Percentiles rank a stretch among this genome's conserved stretches.
Evolutionary conservation across 768 basidiomycete genomes (phyloP).

Genomic region (Suillus subalutaceus): DNA sequence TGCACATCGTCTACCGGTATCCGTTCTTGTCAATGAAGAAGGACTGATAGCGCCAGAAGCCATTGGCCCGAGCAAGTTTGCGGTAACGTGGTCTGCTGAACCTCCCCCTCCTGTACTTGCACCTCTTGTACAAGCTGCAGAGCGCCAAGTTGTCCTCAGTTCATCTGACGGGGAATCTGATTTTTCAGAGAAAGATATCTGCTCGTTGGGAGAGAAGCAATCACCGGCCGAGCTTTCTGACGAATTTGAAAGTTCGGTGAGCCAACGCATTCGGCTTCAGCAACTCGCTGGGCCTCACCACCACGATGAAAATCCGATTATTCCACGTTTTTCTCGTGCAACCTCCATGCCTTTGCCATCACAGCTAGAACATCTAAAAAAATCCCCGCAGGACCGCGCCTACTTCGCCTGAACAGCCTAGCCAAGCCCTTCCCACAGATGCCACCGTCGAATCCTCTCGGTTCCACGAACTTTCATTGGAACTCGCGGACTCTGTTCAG

Average conservation of each 20-base stretch:
- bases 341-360: constrained; percentile 81
- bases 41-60: constrained; percentile 49
- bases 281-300: constrained; percentile 20
- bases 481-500: constrained; percentile 90
- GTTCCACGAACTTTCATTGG: constrained; percentile 74
- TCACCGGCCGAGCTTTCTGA: constrained; percentile 37
- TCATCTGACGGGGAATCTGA: constrained; percentile 57
- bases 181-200: constrained; percentile 47
- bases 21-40: constrained; percentile 39
- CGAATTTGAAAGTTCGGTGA: constrained; percentile 30
- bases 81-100: constrained; percentile 59
- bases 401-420: constrained; percentile 16
- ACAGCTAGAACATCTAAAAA: constrained; percentile 72
- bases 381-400: constrained; percentile 57
- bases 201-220: constrained; percentile 30
- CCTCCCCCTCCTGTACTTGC: constrained; percentile 41
- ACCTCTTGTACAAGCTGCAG: constrained; percentile 32
- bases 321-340: constrained; percentile 70
- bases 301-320: constrained; percentile 30
- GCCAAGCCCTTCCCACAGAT: constrained; percentile 22
- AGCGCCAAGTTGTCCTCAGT: constrained; percentile 45
- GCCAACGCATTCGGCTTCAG: constrained; percentile 26
- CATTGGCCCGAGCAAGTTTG: constrained; percentile 58
- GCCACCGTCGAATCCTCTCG: constrained; percentile 32
- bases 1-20: constrained; percentile 53